Percentiles rank a stretch among this genome's conserved stretches.
Evolutionary conservation across 257 asterid species (phyloP).

Genomic region (Dorcoceras hygrometricum): DNA sequence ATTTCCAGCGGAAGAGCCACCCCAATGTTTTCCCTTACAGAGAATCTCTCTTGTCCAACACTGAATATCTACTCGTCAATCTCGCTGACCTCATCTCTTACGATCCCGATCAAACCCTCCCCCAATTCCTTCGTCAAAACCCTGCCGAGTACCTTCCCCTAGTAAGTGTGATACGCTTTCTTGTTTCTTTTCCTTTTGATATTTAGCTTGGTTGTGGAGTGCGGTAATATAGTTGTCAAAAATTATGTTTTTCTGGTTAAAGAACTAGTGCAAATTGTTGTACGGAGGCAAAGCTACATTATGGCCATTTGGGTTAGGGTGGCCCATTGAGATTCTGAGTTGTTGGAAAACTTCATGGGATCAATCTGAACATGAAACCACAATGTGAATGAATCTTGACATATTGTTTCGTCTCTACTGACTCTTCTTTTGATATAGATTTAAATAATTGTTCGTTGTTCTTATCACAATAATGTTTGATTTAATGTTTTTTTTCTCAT

Average conservation of each 20-base stretch:
- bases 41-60: constrained; percentile 78
- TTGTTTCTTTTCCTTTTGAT: no score
- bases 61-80: constrained; percentile 56
- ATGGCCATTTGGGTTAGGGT: background rate
- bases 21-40: constrained; percentile 86
- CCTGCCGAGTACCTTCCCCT: constrained; percentile 93
- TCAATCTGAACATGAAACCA: background rate
- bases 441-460: background rate
- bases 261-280: background rate
- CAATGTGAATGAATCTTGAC: no score
- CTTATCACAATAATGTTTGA: no score
- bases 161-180: constrained; percentile 33
- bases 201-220: background rate
- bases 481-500: no score
- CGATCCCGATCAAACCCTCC: constrained; percentile 77
- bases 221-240: background rate
- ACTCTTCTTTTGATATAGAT: no score
- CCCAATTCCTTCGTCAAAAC: constrained; percentile 73
- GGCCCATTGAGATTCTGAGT: no score
- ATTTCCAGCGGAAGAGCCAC: constrained; percentile 73
- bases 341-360: background rate
- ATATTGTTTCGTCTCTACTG: no score
- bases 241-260: background rate
- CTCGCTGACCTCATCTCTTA: constrained; percentile 87
- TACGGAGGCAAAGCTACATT: background rate